Percentiles rank a stretch among this genome's conserved stretches.
Evolutionary conservation across 805 yeast genomes (phyloP).

Genomic region (Ogataea kodamae): DNA sequence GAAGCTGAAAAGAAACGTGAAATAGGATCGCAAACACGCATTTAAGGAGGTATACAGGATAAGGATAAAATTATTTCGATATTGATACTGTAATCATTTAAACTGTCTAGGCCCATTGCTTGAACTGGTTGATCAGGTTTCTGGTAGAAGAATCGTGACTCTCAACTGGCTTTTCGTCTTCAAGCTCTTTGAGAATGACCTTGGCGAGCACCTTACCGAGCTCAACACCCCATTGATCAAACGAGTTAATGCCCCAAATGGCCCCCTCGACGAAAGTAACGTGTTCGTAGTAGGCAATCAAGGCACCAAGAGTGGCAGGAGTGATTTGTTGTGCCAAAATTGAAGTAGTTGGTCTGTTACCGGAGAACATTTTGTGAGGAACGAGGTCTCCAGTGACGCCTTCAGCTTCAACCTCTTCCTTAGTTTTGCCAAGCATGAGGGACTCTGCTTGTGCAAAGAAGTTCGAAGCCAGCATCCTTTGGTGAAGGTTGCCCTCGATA

Average conservation of each 20-base stretch:
- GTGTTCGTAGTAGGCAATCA: conserved; percentile 97
- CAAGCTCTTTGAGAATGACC: conserved; percentile 87
- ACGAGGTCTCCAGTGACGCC: conserved; percentile 78
- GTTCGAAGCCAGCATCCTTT: conserved; percentile 97
- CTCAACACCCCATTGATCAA: conserved; percentile 99
- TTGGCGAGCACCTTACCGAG: conserved; percentile 97
- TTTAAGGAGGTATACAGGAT: conserved; percentile 2
- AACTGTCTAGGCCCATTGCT: conserved; percentile 59
- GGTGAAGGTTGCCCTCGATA: conserved; percentile 89
- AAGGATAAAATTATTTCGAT: not conserved
- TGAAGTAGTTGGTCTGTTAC: conserved; percentile 98
- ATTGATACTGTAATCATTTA: not conserved
- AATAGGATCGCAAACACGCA: conserved; percentile 7
- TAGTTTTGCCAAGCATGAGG: conserved; percentile 91
- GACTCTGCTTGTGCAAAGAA: conserved; percentile 99
- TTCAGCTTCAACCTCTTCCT: conserved; percentile 78
- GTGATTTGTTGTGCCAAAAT: conserved; percentile 94
- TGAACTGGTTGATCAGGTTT: conserved; percentile 92
- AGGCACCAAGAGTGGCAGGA: conserved; percentile 92
- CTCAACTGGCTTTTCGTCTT: conserved; percentile 49
- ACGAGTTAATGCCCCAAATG: conserved; percentile 98
- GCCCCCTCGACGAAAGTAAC: conserved; percentile 98
- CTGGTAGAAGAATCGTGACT: conserved; percentile 90
- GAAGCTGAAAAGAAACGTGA: conserved; percentile 43
- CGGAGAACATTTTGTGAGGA: conserved; percentile 95